Conservation (phyloP, 1,284 basidiomycete species). For the Microbotryum violaceum region DNA sequence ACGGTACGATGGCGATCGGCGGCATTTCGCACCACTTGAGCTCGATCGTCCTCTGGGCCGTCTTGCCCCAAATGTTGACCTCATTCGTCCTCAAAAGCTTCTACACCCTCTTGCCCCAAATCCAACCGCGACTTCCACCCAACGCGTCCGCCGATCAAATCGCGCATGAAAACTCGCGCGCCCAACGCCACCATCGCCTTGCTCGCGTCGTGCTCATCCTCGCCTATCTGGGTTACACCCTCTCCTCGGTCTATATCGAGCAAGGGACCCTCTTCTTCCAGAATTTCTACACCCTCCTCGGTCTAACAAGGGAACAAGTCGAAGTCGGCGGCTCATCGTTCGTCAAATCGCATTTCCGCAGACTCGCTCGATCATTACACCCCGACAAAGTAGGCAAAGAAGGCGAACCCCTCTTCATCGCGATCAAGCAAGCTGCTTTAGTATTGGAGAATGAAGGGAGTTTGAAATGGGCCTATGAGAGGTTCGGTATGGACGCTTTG, state of each 20-base stretch:
- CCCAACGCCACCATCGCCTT: conserved; percentile 8
- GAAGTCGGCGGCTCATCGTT: conserved; percentile 6
- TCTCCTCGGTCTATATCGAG: conserved; percentile 10
- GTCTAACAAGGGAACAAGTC: conserved; percentile 15
- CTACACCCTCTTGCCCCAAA: conserved; percentile 17
- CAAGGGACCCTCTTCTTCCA: conserved; percentile 1
- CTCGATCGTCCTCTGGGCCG: conserved; percentile 21
- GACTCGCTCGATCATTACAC: conserved; percentile 29
- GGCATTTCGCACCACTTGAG: conserved; percentile 11
- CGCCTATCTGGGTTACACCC: conserved; percentile 21
- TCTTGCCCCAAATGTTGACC: conserved; percentile 21
- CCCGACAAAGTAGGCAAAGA: conserved; percentile 31
- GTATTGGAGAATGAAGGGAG: conserved; percentile 20
- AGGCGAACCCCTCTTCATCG: conserved; percentile 28
- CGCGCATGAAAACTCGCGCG: conserved; percentile 2
- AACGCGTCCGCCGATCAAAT: conserved; percentile 9
- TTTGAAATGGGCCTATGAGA: conserved; percentile 33
- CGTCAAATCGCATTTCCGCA: conserved; percentile 27
- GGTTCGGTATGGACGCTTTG: conserved; percentile 23
- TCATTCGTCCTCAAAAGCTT: conserved; percentile 17
- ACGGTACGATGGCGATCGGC: not conserved
- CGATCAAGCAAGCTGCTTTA: conserved; percentile 24
- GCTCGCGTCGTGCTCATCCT: conserved; percentile 21
- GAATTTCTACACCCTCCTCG: conserved; percentile 31
- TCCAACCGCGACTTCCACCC: conserved; percentile 11